These are phyloP conservation scores for Austroboletus eburneus DNA, from an alignment of 768 basidiomycete species.

Conservation along the genomic window DNA sequence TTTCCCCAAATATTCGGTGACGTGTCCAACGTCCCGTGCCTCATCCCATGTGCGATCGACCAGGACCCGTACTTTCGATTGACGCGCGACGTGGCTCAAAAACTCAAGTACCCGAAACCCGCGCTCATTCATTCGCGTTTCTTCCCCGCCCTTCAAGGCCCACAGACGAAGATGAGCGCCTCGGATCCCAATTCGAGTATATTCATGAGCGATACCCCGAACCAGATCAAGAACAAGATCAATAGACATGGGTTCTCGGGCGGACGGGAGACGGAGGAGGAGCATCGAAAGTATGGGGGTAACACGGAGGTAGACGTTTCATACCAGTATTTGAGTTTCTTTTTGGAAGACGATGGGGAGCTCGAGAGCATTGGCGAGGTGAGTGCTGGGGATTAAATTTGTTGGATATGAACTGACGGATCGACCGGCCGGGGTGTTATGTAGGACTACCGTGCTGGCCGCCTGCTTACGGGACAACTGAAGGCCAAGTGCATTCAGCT, in stretches of 20 bases:
- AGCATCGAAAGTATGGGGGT: conserved; percentile 84
- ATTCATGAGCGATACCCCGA: conserved; percentile 90
- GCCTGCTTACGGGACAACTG: conserved; percentile 83
- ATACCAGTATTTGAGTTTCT: conserved; percentile 94
- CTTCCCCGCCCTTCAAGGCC: conserved; percentile 96
- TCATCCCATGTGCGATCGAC: conserved; percentile 98
- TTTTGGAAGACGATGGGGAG: conserved; percentile 93
- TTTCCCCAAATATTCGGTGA: conserved; percentile 97
- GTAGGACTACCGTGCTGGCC: conserved; percentile 90
- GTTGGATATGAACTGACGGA: neutral
- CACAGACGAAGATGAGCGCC: conserved; percentile 99
- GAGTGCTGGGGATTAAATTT: neutral
- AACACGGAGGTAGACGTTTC: conserved; percentile 93
- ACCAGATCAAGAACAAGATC: conserved; percentile 97
- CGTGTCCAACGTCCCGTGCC: conserved; percentile 75
- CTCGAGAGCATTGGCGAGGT: conserved; percentile 74
- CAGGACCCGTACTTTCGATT: conserved; percentile 97
- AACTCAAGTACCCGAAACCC: conserved; percentile 95
- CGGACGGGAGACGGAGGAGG: conserved; percentile 92
- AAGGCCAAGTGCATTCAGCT: conserved; percentile 84
- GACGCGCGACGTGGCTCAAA: conserved; percentile 91
- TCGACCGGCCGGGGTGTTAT: neutral
- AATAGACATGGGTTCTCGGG: conserved; percentile 96
- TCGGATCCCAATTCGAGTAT: conserved; percentile 91
- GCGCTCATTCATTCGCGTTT: conserved; percentile 91